Evolutionary conservation across 177 flowering plant genomes (phyloP).

Genomic region (Telopea speciosissima): DNA sequence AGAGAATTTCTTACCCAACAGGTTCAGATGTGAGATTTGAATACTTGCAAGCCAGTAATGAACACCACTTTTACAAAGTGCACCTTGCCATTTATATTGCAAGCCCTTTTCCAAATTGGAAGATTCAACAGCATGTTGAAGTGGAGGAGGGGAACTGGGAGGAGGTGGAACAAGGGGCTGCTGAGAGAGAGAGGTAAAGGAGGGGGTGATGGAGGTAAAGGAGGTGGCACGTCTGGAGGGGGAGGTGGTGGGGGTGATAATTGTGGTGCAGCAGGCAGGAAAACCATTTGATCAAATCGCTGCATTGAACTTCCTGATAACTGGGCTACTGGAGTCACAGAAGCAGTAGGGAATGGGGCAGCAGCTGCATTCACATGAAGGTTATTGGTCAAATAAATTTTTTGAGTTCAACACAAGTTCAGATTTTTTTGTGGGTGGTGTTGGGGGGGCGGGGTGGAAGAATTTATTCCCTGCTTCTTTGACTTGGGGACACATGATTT

Average conservation of each 20-base stretch:
- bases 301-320: slow-evolving; percentile 50
- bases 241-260: slow-evolving; percentile 36
- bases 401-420: not conserved
- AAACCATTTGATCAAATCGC: slow-evolving; percentile 42
- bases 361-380: slow-evolving; percentile 34
- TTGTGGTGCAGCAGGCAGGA: slow-evolving; percentile 42
- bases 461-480: too few relatives aligned
- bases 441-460: too few relatives aligned
- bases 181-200: slow-evolving; percentile 52
- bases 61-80: slow-evolving; percentile 82
- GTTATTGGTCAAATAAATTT: slow-evolving; percentile 22
- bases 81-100: slow-evolving; percentile 71
- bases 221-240: slow-evolving; percentile 54
- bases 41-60: slow-evolving; percentile 82
- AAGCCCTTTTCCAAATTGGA: slow-evolving; percentile 19
- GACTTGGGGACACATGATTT: too few relatives aligned
- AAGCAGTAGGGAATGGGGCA: slow-evolving; percentile 60
- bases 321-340: slow-evolving; percentile 79
- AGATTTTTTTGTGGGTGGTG: too few relatives aligned
- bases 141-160: slow-evolving; percentile 44
- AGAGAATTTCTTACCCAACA: slow-evolving; percentile 54
- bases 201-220: slow-evolving; percentile 62
- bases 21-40: slow-evolving; percentile 63
- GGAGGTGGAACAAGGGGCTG: slow-evolving; percentile 76
- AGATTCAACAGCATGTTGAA: slow-evolving; percentile 31